phyloP scores from a whole-genome alignment of 305 asterid species.

The Fraxinus sp. region DNA sequence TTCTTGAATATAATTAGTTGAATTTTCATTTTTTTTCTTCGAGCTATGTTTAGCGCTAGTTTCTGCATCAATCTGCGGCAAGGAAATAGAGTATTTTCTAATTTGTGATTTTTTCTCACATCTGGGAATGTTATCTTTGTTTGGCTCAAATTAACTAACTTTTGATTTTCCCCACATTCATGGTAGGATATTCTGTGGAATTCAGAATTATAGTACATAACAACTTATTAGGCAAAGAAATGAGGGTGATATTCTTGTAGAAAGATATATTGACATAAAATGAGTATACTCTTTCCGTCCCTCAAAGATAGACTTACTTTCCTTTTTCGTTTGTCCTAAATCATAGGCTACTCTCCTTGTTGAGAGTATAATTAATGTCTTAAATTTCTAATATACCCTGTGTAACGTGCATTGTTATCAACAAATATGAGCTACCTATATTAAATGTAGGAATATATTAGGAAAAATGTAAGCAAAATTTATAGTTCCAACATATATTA shows the following conservation, averaged over 20 bases:
- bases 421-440: too few species aligned
- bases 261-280: background rate
- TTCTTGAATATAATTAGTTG: background rate
- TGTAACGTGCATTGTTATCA: too few species aligned
- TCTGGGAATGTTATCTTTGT: conserved; percentile 2
- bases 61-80: background rate
- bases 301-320: background rate
- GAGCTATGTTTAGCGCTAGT: background rate
- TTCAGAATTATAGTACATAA: background rate
- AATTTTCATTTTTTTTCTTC: background rate
- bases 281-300: background rate
- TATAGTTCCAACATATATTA: too few species aligned
- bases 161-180: background rate
- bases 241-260: background rate
- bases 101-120: background rate
- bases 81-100: background rate
- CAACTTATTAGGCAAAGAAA: background rate
- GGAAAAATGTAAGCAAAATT: too few species aligned
- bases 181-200: background rate
- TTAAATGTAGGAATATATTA: too few species aligned
- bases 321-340: background rate
- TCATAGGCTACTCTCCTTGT: background rate
- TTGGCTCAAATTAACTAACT: conserved; percentile 8
- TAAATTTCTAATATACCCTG: background rate
- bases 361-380: background rate